phyloP scores from a whole-genome alignment of 345 rosid species.

The Euphorbia tirucalli region DNA sequence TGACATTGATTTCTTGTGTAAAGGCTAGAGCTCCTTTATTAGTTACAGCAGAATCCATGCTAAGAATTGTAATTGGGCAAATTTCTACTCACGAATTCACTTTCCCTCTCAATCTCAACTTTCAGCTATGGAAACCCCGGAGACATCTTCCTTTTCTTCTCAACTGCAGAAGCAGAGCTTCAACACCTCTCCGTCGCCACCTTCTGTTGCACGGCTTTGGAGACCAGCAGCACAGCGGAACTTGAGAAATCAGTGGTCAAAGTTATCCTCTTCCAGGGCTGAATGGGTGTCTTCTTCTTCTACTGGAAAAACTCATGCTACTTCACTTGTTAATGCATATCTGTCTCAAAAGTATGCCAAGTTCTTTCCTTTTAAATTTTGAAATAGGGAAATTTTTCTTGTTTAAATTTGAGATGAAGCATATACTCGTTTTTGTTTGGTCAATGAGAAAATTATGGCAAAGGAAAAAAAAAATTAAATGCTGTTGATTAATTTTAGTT shows the following conservation, averaged over 20 bases:
- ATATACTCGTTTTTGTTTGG: too few relatives aligned
- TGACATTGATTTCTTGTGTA: too few relatives aligned
- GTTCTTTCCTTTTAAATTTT: neutral
- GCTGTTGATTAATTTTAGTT: neutral
- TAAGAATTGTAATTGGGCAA: neutral
- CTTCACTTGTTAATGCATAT: constrained; percentile 71
- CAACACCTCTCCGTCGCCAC: constrained; percentile 25
- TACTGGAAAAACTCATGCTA: constrained; percentile 65
- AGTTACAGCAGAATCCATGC: too few relatives aligned
- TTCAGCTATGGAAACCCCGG: constrained; percentile 9
- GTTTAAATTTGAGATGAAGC: neutral
- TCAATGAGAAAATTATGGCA: neutral
- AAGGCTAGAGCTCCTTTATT: too few relatives aligned
- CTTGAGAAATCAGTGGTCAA: constrained; percentile 90
- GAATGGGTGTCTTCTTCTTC: constrained; percentile 62
- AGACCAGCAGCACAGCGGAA: constrained; percentile 86
- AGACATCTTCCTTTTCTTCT: neutral
- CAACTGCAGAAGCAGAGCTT: neutral
- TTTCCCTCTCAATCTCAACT: neutral
- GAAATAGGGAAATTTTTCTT: neutral
- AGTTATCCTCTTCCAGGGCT: constrained; percentile 47
- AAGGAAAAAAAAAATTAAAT: neutral
- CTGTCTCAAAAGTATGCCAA: constrained; percentile 53
- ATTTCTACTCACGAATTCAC: too few relatives aligned
- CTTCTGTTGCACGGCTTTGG: constrained; percentile 68